Conservation (phyloP, 2,329 filamentous ascomycete genomes). For the Nothophaeocryptopus gaeumannii region DNA sequence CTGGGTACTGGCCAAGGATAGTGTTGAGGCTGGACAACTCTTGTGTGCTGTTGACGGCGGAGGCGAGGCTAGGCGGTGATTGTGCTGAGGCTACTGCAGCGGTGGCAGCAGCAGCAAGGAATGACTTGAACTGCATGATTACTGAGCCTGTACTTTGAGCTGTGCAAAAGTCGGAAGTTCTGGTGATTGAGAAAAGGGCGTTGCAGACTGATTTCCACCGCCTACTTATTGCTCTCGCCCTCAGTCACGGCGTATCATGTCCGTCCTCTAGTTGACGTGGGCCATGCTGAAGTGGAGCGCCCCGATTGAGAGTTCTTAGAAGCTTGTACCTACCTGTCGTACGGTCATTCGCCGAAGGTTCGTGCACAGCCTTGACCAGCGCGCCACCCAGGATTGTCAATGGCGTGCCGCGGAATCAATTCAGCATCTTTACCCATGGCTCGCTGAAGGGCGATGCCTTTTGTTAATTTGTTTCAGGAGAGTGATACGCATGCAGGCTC, state of each 20-base stretch:
- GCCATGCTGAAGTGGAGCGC: slow-evolving; percentile 15
- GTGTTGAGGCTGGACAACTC: slow-evolving; percentile 18
- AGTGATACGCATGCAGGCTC: too few species aligned
- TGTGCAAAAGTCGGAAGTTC: neutral
- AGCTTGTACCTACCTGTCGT: slow-evolving; percentile 11
- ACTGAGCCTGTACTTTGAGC: neutral
- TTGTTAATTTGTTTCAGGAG: too few species aligned
- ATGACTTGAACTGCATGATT: slow-evolving; percentile 40
- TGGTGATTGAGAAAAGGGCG: neutral
- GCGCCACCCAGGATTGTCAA: slow-evolving; percentile 5
- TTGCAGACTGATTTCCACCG: neutral
- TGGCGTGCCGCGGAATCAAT: too few species aligned
- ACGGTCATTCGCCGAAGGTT: slow-evolving; percentile 10
- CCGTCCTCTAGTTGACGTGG: slow-evolving; percentile 16
- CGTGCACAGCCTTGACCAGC: slow-evolving; percentile 15
- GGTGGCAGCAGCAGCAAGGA: slow-evolving; percentile 38
- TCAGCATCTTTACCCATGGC: too few species aligned
- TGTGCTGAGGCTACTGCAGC: slow-evolving; percentile 36
- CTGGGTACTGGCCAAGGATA: slow-evolving; percentile 14
- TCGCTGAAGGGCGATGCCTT: too few species aligned
- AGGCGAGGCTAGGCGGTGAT: slow-evolving; percentile 36
- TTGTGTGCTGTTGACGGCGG: slow-evolving; percentile 33
- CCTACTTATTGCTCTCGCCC: slow-evolving; percentile 1
- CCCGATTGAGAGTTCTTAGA: slow-evolving; percentile 7
- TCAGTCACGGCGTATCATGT: slow-evolving; percentile 3